Evolutionary conservation across 2,329 filamentous ascomycete species (phyloP).

Genomic region (Orbilia oligospora): DNA sequence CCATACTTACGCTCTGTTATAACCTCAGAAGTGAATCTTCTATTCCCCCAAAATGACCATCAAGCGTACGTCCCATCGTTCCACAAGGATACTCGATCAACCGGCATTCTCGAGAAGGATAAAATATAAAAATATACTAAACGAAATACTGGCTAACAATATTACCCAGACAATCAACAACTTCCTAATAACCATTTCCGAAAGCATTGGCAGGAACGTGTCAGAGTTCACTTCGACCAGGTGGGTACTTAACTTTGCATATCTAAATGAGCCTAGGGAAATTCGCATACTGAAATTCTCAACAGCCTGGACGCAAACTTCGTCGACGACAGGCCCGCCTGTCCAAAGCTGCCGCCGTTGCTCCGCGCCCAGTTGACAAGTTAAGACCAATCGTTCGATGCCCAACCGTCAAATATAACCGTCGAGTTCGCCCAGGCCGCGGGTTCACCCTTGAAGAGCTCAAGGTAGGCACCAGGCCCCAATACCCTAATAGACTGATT

Average conservation of each 20-base stretch:
- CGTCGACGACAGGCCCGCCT: conserved; percentile 90
- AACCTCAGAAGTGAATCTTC: conserved; percentile 11
- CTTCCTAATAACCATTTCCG: conserved; percentile 77
- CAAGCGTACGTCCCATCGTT: conserved; percentile 35
- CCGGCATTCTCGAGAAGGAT: background rate
- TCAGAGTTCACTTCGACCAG: conserved; percentile 99
- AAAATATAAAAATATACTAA: too few relatives aligned
- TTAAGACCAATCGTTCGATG: conserved; percentile 96
- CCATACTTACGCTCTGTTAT: conserved; percentile 21
- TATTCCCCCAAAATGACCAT: conserved; percentile 40
- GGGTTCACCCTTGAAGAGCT: conserved; percentile 98
- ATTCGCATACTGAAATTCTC: conserved; percentile 66
- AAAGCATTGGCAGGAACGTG: conserved; percentile 99
- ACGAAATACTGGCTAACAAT: conserved; percentile 14
- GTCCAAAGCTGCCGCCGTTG: conserved; percentile 93
- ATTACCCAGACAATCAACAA: conserved; percentile 61
- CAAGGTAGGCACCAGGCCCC: conserved; percentile 77
- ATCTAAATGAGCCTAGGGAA: conserved; percentile 65
- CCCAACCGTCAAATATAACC: conserved; percentile 99
- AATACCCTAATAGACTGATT: conserved; percentile 65
- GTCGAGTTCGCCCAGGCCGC: conserved; percentile 93
- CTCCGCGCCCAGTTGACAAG: conserved; percentile 96
- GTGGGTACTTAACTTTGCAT: conserved; percentile 72
- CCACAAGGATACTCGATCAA: background rate
- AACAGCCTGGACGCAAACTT: conserved; percentile 94